Conservation (phyloP, 2,329 filamentous ascomycete genomes). For the Helicocarpus griseus region DNA sequence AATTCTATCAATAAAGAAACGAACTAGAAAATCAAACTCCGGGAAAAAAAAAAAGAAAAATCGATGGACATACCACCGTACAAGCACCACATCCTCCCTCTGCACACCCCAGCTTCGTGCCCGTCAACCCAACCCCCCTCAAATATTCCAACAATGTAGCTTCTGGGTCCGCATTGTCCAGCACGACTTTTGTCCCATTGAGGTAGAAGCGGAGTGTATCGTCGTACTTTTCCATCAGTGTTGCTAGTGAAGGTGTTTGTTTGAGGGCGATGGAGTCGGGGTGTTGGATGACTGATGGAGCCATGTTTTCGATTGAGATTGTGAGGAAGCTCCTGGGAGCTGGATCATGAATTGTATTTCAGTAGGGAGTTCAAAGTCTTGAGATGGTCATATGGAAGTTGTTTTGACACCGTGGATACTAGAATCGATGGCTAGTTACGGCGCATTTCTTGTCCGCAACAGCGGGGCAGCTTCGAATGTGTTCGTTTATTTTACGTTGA, state of each 20-base stretch:
- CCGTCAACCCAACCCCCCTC: conserved; percentile 82
- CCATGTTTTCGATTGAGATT: background rate
- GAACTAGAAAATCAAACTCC: background rate
- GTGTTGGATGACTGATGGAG: background rate
- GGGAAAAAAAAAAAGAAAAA: background rate
- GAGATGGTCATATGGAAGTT: too few relatives aligned
- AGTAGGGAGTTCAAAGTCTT: too few relatives aligned
- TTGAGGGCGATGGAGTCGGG: background rate
- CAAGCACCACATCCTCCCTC: conserved; percentile 96
- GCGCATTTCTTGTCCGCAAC: too few relatives aligned
- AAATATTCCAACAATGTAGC: conserved; percentile 88
- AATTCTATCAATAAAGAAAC: background rate
- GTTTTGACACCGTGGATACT: too few relatives aligned
- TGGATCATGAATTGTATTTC: background rate
- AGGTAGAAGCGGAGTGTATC: conserved; percentile 88
- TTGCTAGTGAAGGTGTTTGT: conserved; percentile 36
- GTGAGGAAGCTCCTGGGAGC: background rate
- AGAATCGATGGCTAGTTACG: too few relatives aligned
- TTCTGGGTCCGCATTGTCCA: conserved; percentile 85
- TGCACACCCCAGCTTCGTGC: conserved; percentile 91
- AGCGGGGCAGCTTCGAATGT: too few relatives aligned
- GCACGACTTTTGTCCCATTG: conserved; percentile 79
- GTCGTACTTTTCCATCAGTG: conserved; percentile 67
- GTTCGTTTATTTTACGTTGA: too few relatives aligned
- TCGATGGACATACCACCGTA: conserved; percentile 56